A percentile compares a stretch with the other conserved stretches of the same genome.
Conservation (phyloP, 306 rosid genomes). For the Fagus sylvatica region DNA sequence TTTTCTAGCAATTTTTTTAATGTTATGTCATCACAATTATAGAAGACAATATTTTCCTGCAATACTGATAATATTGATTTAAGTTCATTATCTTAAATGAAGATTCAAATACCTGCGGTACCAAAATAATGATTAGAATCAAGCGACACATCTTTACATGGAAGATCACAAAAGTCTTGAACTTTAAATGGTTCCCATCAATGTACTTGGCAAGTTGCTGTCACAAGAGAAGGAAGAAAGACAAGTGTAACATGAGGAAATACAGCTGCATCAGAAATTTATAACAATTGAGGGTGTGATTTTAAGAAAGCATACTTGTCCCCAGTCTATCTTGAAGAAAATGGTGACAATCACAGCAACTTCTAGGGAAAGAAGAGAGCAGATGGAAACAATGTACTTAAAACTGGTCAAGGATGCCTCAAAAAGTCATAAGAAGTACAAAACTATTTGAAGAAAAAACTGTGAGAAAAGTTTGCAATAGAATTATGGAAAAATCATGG, state of each 20-base stretch:
- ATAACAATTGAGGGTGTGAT: background rate
- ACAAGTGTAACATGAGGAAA: background rate
- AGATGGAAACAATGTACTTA: slow-evolving; percentile 38
- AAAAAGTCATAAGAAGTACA: background rate
- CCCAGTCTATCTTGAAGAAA: slow-evolving; percentile 48
- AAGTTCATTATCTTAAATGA: background rate
- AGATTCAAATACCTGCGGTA: slow-evolving; percentile 48
- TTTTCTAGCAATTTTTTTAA: background rate
- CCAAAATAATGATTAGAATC: slow-evolving; percentile 34
- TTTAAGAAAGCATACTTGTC: slow-evolving; percentile 35
- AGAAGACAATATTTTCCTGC: background rate
- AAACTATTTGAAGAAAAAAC: background rate
- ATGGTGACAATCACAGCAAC: slow-evolving; percentile 21
- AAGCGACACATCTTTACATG: slow-evolving; percentile 40
- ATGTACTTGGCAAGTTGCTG: slow-evolving; percentile 43
- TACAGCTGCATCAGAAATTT: background rate
- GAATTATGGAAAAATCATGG: background rate
- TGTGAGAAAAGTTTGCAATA: background rate
- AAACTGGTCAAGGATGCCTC: slow-evolving; percentile 31
- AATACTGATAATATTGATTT: background rate
- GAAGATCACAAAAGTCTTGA: slow-evolving; percentile 37
- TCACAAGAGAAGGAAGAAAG: slow-evolving; percentile 5
- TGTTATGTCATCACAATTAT: background rate
- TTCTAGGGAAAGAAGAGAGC: slow-evolving; percentile 37
- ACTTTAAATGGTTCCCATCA: slow-evolving; percentile 13